These are phyloP conservation scores for Gossypium turneri DNA, from an alignment of 345 rosid genomes.

Conservation along the genomic window DNA sequence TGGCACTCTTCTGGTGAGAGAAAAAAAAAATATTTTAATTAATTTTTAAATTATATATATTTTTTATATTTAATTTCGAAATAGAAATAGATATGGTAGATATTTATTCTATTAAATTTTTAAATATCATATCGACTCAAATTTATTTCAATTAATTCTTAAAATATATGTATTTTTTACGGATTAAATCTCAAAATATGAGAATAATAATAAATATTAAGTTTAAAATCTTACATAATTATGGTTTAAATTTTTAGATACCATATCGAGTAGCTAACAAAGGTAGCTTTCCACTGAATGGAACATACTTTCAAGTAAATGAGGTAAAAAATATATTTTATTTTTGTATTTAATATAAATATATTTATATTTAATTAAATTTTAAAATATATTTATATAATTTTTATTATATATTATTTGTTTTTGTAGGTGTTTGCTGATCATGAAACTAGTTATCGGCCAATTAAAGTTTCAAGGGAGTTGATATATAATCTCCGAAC, in stretches of 20 bases:
- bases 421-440: slow-evolving; percentile 68
- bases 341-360: neutral
- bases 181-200: too few species aligned
- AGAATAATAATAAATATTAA: too few species aligned
- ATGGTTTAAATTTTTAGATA: slow-evolving; percentile 33
- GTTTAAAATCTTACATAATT: neutral
- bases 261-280: slow-evolving; percentile 59
- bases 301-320: slow-evolving; percentile 76
- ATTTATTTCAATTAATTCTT: too few species aligned
- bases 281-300: slow-evolving; percentile 63
- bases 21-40: too few species aligned
- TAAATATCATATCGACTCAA: neutral
- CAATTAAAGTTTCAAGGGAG: slow-evolving; percentile 32
- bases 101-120: too few species aligned
- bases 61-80: too few species aligned
- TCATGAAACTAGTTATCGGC: slow-evolving; percentile 42
- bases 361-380: neutral
- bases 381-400: neutral
- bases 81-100: too few species aligned
- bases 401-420: neutral
- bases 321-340: slow-evolving; percentile 38
- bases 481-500: slow-evolving; percentile 32
- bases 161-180: too few species aligned
- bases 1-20: slow-evolving; percentile 57
- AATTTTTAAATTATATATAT: too few species aligned